Percentiles rank a stretch among this genome's conserved stretches.
These are phyloP conservation scores for Perkinsus olseni DNA, from an alignment of 169 alveolate species.

Conservation along the genomic window DNA sequence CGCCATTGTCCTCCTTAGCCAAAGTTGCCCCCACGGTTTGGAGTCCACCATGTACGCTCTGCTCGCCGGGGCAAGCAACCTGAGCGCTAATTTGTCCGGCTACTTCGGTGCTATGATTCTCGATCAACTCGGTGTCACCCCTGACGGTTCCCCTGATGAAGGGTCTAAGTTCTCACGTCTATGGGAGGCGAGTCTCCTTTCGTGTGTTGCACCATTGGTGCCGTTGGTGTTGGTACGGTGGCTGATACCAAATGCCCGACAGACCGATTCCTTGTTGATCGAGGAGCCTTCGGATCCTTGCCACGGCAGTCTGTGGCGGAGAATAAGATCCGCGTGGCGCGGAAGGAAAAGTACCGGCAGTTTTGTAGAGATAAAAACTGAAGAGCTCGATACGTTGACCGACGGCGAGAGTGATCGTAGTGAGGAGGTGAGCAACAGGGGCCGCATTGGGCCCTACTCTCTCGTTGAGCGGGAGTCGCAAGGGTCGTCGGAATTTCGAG, in stretches of 20 bases:
- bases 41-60: slow-evolving; percentile 15
- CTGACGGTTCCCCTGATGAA: not conserved
- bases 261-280: not conserved
- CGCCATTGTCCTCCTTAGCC: not conserved
- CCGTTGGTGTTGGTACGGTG: not conserved
- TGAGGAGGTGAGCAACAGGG: too few species aligned
- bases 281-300: not conserved
- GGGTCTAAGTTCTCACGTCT: not conserved
- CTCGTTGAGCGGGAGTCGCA: too few species aligned
- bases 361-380: too few species aligned
- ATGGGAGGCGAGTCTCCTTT: not conserved
- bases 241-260: slow-evolving; percentile 1
- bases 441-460: too few species aligned
- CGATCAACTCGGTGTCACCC: not conserved
- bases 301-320: not conserved
- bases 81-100: not conserved
- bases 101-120: slow-evolving; percentile 8
- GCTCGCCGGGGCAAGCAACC: slow-evolving; percentile 11
- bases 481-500: too few species aligned
- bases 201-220: not conserved
- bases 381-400: too few species aligned
- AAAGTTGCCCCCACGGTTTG: slow-evolving; percentile 9
- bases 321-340: not conserved
- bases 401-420: too few species aligned
- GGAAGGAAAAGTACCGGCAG: not conserved